Evolutionary conservation across 441 rosid genomes (phyloP), one percentile per base, ranked within the genome.

Genomic region (Biscutella laevigata): DNA sequence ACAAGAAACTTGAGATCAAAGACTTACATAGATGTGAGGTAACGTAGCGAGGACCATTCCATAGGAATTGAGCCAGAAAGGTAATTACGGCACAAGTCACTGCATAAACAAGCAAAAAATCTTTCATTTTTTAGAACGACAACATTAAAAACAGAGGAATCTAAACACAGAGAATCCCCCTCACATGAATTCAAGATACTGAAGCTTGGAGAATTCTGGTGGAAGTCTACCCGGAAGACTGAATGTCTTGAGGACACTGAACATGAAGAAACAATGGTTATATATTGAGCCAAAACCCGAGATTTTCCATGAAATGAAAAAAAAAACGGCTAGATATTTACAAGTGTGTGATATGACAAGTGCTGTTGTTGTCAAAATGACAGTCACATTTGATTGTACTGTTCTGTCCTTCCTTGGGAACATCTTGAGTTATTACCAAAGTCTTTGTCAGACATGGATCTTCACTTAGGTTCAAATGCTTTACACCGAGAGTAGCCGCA

Each of bases 61-160:
- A 14, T 64, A 27, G 95, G 89, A 44, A 86, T 75, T 28, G 83
- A 54, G 39, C 92, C 95, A 68, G 13, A 52, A 4, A 83, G 77
- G 45, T 59, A 75, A 69, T 86, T 83, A 71, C 59, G 77, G 49
- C 82, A 72, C 44, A 83, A 69, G 71, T 83, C 83, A 59, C 95
- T 83, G 71, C 63, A 68, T 44, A 53, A 51, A 30, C 46, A 36
- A 17, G 17, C n/a, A 35, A 14, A 17, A 13, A 13, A 6, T 24
- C 20, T 17, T 30, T 4, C 0, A 1, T 5, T 29, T 17, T 8
- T 26, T 4, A 1, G n/a, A n/a, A 16, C 5, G 40, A 17, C 11
- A 54, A 16, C 21, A 11, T 13, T 25, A 0, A 21, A 37, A 68
- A 24, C 10, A 19, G 41, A 57, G 42, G 41, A 47, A 52, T 13